These are phyloP conservation scores for Prunella vulgaris DNA, from an alignment of 257 asterid genomes.

Conservation along the genomic window DNA sequence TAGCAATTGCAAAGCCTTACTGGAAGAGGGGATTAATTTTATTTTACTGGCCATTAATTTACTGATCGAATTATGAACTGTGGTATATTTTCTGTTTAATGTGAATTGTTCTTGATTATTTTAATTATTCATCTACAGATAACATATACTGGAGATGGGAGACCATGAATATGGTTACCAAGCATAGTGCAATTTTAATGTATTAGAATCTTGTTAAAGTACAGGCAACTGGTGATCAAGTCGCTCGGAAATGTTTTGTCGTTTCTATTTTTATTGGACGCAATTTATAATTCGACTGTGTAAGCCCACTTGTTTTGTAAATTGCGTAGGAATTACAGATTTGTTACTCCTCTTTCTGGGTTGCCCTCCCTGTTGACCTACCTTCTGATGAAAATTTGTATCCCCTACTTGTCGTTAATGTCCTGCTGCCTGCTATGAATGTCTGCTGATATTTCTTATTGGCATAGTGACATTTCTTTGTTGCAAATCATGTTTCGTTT, in stretches of 20 bases:
- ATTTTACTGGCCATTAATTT: neutral
- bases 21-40: neutral
- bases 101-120: neutral
- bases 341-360: constrained; percentile 14
- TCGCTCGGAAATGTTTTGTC: constrained; percentile 4
- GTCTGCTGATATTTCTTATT: neutral
- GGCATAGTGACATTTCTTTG: neutral
- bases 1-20: neutral
- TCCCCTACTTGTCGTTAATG: neutral
- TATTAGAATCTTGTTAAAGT: constrained; percentile 20
- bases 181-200: constrained; percentile 5
- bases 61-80: neutral
- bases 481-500: neutral
- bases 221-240: constrained; percentile 23
- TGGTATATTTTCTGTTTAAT: neutral
- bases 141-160: neutral
- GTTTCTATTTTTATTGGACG: neutral
- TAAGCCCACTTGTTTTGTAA: constrained; percentile 15
- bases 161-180: neutral
- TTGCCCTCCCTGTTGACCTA: constrained; percentile 21
- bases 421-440: neutral
- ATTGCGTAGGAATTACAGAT: constrained; percentile 23
- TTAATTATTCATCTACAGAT: neutral
- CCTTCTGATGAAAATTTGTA: constrained; percentile 9
- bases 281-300: constrained; percentile 23